Percentiles rank a stretch among this genome's conserved stretches.
phyloP scores from a whole-genome alignment of 192 early-diverging fungal species.

The Entrophospora sp. region DNA sequence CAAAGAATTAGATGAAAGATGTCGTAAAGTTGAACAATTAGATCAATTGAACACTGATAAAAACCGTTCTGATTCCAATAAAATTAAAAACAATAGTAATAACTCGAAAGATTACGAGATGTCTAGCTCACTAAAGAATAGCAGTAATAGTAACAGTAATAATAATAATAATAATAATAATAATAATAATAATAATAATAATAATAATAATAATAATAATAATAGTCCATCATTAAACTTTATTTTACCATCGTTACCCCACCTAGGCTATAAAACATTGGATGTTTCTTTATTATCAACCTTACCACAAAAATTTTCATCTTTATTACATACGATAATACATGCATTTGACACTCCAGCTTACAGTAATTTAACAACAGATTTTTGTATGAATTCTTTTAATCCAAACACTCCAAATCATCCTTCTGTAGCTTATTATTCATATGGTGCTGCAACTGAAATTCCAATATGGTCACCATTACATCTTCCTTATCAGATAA shows the following conservation, averaged over 20 bases:
- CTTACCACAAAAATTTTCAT: constrained; percentile 24
- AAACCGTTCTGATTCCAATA: too few species aligned
- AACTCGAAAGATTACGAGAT: too few species aligned
- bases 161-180: background rate
- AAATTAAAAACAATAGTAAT: background rate
- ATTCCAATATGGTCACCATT: constrained; percentile 64
- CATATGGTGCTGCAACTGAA: constrained; percentile 66
- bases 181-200: background rate
- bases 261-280: background rate
- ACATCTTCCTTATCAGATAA: constrained; percentile 68
- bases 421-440: constrained; percentile 67
- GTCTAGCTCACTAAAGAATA: background rate
- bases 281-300: constrained; percentile 21
- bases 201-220: background rate
- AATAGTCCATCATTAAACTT: background rate
- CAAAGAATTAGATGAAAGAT: too few species aligned
- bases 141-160: background rate
- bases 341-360: constrained; percentile 82
- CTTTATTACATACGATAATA: constrained; percentile 35
- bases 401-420: constrained; percentile 81
- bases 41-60: too few species aligned
- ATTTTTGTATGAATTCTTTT: constrained; percentile 77
- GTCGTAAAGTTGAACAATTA: too few species aligned
- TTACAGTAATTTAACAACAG: constrained; percentile 83
- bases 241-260: background rate